Conservation (phyloP, 805 yeast species). For the Tetrapisispora iriomotensis region DNA sequence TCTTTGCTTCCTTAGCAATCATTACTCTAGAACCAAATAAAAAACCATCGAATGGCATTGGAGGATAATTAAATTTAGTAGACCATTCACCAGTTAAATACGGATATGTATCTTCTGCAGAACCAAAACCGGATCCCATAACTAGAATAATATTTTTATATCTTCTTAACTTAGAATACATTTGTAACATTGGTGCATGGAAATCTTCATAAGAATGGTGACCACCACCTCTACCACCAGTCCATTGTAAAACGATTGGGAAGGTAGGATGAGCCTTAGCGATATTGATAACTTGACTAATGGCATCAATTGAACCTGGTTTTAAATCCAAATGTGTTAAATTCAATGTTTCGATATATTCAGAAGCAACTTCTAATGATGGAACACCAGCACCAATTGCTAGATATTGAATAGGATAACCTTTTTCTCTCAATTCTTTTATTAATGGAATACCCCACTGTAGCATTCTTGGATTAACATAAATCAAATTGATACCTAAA, state of each 20-base stretch:
- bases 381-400: constrained; percentile 99
- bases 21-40: constrained; percentile 93
- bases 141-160: constrained; percentile 79
- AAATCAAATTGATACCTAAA: constrained; percentile 83
- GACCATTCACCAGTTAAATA: constrained; percentile 98
- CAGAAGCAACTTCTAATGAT: constrained; percentile 91
- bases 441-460: constrained; percentile 98
- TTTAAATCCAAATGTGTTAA: constrained; percentile 90
- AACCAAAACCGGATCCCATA: constrained; percentile 98
- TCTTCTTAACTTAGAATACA: constrained; percentile 91
- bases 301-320: constrained; percentile 95
- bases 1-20: constrained; percentile 93
- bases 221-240: constrained; percentile 99
- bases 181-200: constrained; percentile 94
- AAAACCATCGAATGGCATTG: constrained; percentile 98
- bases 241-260: constrained; percentile 98
- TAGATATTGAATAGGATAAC: constrained; percentile 91
- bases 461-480: constrained; percentile 94
- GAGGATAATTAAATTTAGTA: constrained; percentile 75
- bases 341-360: constrained; percentile 86
- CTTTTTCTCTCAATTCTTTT: constrained; percentile 76
- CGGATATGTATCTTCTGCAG: constrained; percentile 93
- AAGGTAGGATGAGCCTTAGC: constrained; percentile 93
- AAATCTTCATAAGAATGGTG: constrained; percentile 98
- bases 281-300: constrained; percentile 73